These are phyloP conservation scores for Aeschynomene evenia DNA, from an alignment of 306 rosid genomes.

Conservation along the genomic window DNA sequence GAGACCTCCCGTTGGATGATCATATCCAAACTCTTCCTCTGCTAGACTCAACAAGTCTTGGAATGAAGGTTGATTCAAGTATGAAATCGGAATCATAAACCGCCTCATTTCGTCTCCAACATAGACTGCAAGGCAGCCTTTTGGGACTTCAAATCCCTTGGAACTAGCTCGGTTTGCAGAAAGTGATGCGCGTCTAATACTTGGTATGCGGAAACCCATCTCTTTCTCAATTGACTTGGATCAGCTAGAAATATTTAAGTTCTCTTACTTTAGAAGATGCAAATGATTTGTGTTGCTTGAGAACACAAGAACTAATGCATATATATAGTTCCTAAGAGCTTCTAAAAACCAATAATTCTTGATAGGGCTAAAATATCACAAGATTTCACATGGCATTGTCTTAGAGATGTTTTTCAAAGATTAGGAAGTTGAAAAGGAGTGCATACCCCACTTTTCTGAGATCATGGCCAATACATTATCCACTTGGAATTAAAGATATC, in stretches of 20 bases:
- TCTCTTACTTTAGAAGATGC: too few relatives aligned
- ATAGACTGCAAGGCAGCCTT: constrained; percentile 45
- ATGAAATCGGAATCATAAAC: constrained; percentile 43
- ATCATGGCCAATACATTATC: constrained; percentile 11
- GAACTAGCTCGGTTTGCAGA: constrained; percentile 15
- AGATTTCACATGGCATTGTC: constrained; percentile 35
- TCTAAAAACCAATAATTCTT: neutral
- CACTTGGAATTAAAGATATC: neutral
- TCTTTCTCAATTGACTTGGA: too few relatives aligned
- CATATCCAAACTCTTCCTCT: constrained; percentile 48
- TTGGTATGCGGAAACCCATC: constrained; percentile 40
- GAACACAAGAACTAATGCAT: constrained; percentile 10
- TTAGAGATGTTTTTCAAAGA: neutral
- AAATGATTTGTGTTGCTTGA: constrained; percentile 14
- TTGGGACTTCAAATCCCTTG: constrained; percentile 27
- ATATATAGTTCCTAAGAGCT: constrained; percentile 25
- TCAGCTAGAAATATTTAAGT: too few relatives aligned
- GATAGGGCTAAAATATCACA: neutral
- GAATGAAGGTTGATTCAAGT: constrained; percentile 46
- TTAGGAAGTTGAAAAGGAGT: neutral
- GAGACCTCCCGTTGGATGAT: constrained; percentile 54
- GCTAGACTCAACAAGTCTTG: constrained; percentile 35
- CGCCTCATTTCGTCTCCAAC: constrained; percentile 47
- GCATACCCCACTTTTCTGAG: neutral
- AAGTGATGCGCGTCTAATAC: constrained; percentile 21